These are phyloP conservation scores for Aspergillus chevalieri DNA, from an alignment of 2,329 filamentous ascomycete genomes.

Conservation along the genomic window DNA sequence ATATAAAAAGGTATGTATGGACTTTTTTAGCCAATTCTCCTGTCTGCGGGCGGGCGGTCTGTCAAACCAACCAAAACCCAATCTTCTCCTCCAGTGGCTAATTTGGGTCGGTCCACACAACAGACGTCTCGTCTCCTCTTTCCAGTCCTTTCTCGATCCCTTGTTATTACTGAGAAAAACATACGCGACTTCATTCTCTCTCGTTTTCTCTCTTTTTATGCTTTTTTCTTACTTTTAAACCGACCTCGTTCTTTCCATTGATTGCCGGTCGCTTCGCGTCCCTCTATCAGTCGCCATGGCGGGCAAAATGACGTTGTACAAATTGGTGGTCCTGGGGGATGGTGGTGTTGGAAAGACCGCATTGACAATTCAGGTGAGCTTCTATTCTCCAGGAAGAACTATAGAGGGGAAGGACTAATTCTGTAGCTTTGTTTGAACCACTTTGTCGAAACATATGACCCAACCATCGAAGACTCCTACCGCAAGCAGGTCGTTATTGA, in stretches of 20 bases:
- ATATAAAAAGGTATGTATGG: too few relatives aligned
- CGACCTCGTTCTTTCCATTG: background rate
- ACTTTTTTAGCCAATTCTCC: too few relatives aligned
- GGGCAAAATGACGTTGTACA: conserved; percentile 92
- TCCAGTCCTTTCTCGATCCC: background rate
- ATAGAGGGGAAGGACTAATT: background rate
- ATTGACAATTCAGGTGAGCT: conserved; percentile 69
- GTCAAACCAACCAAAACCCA: too few relatives aligned
- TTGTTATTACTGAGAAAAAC: too few relatives aligned
- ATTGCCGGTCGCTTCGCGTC: background rate
- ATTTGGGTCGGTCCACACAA: too few relatives aligned
- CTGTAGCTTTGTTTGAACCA: conserved; percentile 85
- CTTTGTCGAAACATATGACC: conserved; percentile 86
- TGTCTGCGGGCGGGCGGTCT: too few relatives aligned
- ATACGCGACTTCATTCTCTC: background rate
- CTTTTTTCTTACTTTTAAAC: background rate
- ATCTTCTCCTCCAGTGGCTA: too few relatives aligned
- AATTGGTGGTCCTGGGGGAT: conserved; percentile 90
- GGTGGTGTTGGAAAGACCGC: conserved; percentile 93
- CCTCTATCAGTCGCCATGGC: conserved; percentile 52
- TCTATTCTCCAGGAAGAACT: background rate
- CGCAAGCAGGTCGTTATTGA: conserved; percentile 77
- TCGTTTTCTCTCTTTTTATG: background rate
- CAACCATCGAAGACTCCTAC: conserved; percentile 64
- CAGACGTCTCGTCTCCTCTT: background rate